Base-by-base conservation (phyloP, 2,329 filamentous ascomycete species). In the Talaromyces pinophilus region DNA sequence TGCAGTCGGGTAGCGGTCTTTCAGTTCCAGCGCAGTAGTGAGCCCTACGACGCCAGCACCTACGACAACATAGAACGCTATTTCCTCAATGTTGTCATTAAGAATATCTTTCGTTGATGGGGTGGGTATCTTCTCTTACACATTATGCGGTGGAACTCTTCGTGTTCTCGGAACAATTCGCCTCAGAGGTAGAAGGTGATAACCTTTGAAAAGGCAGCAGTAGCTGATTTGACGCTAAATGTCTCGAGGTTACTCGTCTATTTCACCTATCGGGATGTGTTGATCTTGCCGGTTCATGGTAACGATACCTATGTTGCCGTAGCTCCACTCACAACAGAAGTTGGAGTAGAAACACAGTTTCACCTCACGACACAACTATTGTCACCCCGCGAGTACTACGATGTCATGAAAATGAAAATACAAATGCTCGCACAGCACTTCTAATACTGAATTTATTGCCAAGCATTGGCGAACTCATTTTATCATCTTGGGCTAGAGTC, bases 41-140 rank as follows among this genome's bases (percentile, higher is more conserved):
- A 65, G 63, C 63, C 63, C 63, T 65, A 65, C 55, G 22, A 65
- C 63, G 44, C 63, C 63, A 65, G 63, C 63, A 61, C 63, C 63
- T 10, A 55, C 57, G 57, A 65, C 63, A 54, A 65, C 55, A 55
- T 60, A 65, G 46, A 44, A 65, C 19, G 63, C 63, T 65, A 54
- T 54, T 61, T 61, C 46, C 22, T 64, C 59, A 59, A 59, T 40
- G 11, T 64, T n/a, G 22, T 44, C 30, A 61, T n/a, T 65, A 61
- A 40, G 5, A 7, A 46, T 13, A 46, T 46, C 44, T 46, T 46
- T 22, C 44, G 13, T n/a, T 44, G 7, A 22, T 13, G n/a, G n/a
- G 44, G 19, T 17, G 44, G 5, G 44, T 46, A 11, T 46, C 44
- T 7, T 44, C 40, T 46, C 44, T 46, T 46, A 46, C 44, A 11